These are phyloP conservation scores for Penicilliopsis zonata DNA, from an alignment of 495 filamentous ascomycete species.

Conservation along the genomic window DNA sequence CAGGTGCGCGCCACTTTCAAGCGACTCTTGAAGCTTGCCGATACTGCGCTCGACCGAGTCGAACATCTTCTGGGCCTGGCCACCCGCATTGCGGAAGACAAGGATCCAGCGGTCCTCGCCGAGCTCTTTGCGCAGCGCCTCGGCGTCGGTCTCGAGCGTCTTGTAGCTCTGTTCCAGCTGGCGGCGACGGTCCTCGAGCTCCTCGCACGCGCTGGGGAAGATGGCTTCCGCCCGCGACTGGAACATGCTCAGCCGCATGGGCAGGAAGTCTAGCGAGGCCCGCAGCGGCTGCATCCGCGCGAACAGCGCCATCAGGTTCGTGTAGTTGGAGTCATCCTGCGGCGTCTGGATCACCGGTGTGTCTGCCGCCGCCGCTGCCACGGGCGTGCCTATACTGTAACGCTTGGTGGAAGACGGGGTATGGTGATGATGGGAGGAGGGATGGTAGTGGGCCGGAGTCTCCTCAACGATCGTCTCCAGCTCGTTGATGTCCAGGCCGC, in stretches of 20 bases:
- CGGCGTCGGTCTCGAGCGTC: conserved; percentile 75
- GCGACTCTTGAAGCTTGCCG: conserved; percentile 64
- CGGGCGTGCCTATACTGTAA: conserved; percentile 49
- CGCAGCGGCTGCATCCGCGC: conserved; percentile 89
- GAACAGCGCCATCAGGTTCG: conserved; percentile 71
- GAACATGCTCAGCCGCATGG: conserved; percentile 88
- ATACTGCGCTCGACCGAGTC: conserved; percentile 83
- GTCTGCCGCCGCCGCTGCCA: conserved; percentile 41
- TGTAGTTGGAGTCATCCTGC: conserved; percentile 66
- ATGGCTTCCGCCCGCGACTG: conserved; percentile 57
- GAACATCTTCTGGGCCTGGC: conserved; percentile 88
- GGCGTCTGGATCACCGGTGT: conserved; percentile 45
- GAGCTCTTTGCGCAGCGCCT: conserved; percentile 73
- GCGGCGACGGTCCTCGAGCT: conserved; percentile 60
- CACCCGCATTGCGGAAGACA: conserved; percentile 86
- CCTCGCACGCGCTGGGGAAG: conserved; percentile 83
- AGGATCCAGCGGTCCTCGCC: conserved; percentile 93
- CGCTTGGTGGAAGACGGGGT: conserved; percentile 42
- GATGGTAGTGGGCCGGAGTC: conserved; percentile 44
- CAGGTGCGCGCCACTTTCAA: conserved; percentile 60
- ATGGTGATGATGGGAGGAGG: conserved; percentile 39
- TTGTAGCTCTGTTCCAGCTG: conserved; percentile 69
- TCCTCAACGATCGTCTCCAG: conserved; percentile 93
- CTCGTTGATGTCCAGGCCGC: conserved; percentile 72
- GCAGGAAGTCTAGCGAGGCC: conserved; percentile 88